A percentile compares a stretch with the other conserved stretches of the same genome.
Conservation (phyloP, 2,329 filamentous ascomycete species). For the Grosmannia huntii region DNA sequence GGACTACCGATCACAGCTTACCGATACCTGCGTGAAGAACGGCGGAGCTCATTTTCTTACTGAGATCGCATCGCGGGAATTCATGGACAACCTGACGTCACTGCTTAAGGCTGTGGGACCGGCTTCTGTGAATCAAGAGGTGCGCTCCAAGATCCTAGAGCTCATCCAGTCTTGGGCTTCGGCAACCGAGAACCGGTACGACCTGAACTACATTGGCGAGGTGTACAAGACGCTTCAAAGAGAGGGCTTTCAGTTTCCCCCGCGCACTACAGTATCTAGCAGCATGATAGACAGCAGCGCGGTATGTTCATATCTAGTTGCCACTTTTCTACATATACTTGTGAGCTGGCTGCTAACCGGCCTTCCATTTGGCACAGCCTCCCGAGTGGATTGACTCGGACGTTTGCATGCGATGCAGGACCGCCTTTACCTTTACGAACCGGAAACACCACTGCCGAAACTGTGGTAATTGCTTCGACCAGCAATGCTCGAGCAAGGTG, state of each 20-base stretch:
- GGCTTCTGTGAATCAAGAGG: slow-evolving; percentile 68
- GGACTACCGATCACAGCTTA: slow-evolving; percentile 43
- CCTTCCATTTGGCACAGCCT: slow-evolving; percentile 41
- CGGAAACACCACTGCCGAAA: slow-evolving; percentile 97
- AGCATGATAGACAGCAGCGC: slow-evolving; percentile 97
- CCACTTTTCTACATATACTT: background rate
- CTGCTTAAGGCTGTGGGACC: slow-evolving; percentile 69
- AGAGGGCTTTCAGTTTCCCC: slow-evolving; percentile 84
- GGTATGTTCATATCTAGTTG: slow-evolving; percentile 37
- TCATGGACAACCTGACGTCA: slow-evolving; percentile 93
- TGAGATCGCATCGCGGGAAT: slow-evolving; percentile 93
- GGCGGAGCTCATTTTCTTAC: slow-evolving; percentile 87
- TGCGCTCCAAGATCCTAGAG: slow-evolving; percentile 82
- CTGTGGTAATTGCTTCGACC: slow-evolving; percentile 94
- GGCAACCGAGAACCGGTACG: slow-evolving; percentile 73
- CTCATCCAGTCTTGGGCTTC: slow-evolving; percentile 88
- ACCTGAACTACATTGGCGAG: slow-evolving; percentile 75
- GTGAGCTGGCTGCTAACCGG: background rate
- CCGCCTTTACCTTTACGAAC: slow-evolving; percentile 92
- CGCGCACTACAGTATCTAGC: slow-evolving; percentile 73
- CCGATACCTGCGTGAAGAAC: slow-evolving; percentile 98
- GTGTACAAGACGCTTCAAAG: slow-evolving; percentile 71
- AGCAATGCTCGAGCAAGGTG: slow-evolving; percentile 82
- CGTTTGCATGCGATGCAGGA: slow-evolving; percentile 96
- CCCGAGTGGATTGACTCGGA: slow-evolving; percentile 97